Evolutionary conservation across 768 basidiomycete genomes (phyloP), one percentile per base, ranked within the genome.

Genomic region (Boletus vinaceobasis): DNA sequence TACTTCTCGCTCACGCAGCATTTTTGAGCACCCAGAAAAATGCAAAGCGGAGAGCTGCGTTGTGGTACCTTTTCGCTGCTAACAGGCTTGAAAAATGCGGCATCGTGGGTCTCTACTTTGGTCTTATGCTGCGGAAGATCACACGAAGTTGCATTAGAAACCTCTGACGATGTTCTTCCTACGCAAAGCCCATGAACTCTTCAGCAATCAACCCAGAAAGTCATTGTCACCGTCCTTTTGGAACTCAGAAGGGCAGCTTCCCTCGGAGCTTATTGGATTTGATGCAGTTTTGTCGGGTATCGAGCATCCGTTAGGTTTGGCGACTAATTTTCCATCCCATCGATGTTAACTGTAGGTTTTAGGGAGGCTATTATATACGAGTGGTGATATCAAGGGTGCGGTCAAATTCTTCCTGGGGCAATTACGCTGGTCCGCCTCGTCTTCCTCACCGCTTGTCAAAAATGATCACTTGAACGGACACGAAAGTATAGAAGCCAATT

Each of bases 321-420:
- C 26, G 48, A 50, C 48, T 15, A 42, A 11, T 26, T 37, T 38
- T 45, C 17, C 39, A 50, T 58, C 44, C 43, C 48, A 19, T 59
- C 47, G 13, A 43, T 50, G 53, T 48, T 45, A 50, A 56, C 23
- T n/a, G 42, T 46, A 50, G 33, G 31, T 51, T 52, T 31, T 50
- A 92, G 96, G 92, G 33, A 79, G 95, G 38, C 73, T 98, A 57
- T 74, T 93, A 37, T 98, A 97, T 68, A 93, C 91, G 1, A 87
- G 89, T n/a, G 94, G 95, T 11, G 85, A 95, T 63, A 80, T 88
- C 27, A 77, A 78, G 43, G 82, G 79, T 7, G 93, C 96, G 8
- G 85, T 95, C 27, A 74, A 77, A 40, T 79, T 88, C 54, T 98
- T 98, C 67, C 68, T 96, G 19, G 78, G 81, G 1, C 74, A 96